Evolutionary conservation across 129 eudicot genomes (phyloP), one percentile per base, ranked within the genome.

Genomic region (Flaveria trinervia): DNA sequence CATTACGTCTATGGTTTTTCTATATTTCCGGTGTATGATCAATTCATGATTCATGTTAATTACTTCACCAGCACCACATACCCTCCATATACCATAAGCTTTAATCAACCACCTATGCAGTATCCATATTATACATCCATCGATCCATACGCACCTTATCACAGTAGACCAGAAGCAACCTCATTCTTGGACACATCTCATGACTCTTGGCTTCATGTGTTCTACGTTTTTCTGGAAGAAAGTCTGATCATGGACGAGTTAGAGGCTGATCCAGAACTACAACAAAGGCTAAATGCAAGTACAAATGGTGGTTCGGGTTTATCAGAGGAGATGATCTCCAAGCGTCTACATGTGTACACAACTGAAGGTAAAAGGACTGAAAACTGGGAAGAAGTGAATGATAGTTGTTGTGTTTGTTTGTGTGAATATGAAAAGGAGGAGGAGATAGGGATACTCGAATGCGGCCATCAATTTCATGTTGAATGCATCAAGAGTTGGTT

Each of bases 401-500:
- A 60, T 25, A 17, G 0, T 65, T 65, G 69, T 36, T 30, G 20
- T 2, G 33, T 64, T 64, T 64, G 69, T 64, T 64, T 64, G 69
- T 8, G 20, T 13, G 46, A 30, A 0, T 64, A 30, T 13, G 44
- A 30, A n/a, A 15, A 64, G 20, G 16, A 64, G 10, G 69, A 64
- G 46, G 33, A 26, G 18, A 64, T 64, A 11, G 69, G 69, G 23
- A 64, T 9, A 64, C 11, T 64, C 5, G 22, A 36, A 30, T 64
- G 69, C 16, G 69, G 12, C 48, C 69, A 64, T 64, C 4, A 16
- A 9, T 64, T 13, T 64, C 69, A 64, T 64, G 69, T 5, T 22
- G 69, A 14, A 14, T 64, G 69, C 12, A 64, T 64, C 44, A 64
- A 30, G 69, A 22, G 12, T 64, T 64, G 69, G 69, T 16, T 64